Conservation (phyloP, 2,329 filamentous ascomycete species). For the Ceratocystis variospora region DNA sequence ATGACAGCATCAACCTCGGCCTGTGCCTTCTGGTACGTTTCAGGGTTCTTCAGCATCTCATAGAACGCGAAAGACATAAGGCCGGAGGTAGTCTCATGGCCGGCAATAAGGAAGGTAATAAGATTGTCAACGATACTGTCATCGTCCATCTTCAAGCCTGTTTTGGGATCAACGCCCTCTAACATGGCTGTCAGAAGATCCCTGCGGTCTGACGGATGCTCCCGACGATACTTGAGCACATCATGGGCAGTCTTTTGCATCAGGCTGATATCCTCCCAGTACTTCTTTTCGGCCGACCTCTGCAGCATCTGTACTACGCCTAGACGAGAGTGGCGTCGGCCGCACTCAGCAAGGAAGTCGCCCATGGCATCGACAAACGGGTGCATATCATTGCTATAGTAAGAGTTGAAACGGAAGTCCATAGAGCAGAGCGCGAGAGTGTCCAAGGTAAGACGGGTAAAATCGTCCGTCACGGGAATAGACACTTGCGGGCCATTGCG, state of each 20-base stretch:
- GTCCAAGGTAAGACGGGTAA: slow-evolving; percentile 59
- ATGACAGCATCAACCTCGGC: slow-evolving; percentile 54
- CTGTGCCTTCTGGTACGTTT: slow-evolving; percentile 45
- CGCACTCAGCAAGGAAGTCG: slow-evolving; percentile 45
- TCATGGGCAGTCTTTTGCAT: slow-evolving; percentile 43
- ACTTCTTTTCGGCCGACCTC: slow-evolving; percentile 36
- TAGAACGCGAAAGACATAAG: slow-evolving; percentile 52
- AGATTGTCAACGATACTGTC: slow-evolving; percentile 54
- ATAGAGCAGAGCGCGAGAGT: slow-evolving; percentile 59
- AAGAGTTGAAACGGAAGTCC: slow-evolving; percentile 61
- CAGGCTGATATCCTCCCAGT: slow-evolving; percentile 38
- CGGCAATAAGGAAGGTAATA: slow-evolving; percentile 58
- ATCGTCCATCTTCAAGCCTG: slow-evolving; percentile 50
- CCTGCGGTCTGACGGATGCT: slow-evolving; percentile 42
- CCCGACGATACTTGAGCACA: slow-evolving; percentile 45
- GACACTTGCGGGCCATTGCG: slow-evolving; percentile 43
- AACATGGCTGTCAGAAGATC: slow-evolving; percentile 61
- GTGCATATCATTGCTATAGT: slow-evolving; percentile 54
- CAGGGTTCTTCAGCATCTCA: slow-evolving; percentile 49
- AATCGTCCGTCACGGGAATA: slow-evolving; percentile 51
- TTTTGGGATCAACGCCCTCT: slow-evolving; percentile 50
- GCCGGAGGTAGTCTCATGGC: slow-evolving; percentile 59
- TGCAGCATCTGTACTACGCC: slow-evolving; percentile 37
- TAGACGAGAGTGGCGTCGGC: slow-evolving; percentile 33
- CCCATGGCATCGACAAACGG: slow-evolving; percentile 58